A percentile compares a stretch with the other conserved stretches of the same genome.
These are phyloP conservation scores for Hypsizygus marmoreus DNA, from an alignment of 768 basidiomycete genomes.

Conservation along the genomic window DNA sequence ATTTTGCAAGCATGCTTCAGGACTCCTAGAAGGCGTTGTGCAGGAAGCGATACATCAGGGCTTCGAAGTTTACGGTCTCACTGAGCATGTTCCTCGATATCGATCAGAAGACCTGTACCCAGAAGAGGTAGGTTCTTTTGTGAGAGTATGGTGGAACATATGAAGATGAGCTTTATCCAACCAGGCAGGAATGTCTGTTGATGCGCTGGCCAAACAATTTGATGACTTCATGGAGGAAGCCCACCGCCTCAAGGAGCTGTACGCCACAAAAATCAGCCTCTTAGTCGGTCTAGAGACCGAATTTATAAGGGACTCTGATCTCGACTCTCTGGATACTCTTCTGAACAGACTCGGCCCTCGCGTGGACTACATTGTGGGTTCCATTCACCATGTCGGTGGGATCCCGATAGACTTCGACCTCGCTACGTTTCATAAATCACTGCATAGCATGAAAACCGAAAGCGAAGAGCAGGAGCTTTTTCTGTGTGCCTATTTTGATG, in stretches of 20 bases:
- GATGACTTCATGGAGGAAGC: conserved; percentile 77
- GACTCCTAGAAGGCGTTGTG: conserved; percentile 80
- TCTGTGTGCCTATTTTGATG: conserved; percentile 79
- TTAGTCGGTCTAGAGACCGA: conserved; percentile 95
- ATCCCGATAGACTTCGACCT: conserved; percentile 93
- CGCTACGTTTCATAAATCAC: conserved; percentile 62
- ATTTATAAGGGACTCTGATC: conserved; percentile 70
- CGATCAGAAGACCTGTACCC: conserved; percentile 83
- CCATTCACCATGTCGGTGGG: conserved; percentile 86
- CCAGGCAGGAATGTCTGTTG: conserved; percentile 57
- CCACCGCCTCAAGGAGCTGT: conserved; percentile 64
- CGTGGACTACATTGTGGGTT: conserved; percentile 91
- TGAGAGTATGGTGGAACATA: conserved; percentile 10
- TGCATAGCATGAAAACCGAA: conserved; percentile 54
- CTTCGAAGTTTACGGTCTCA: conserved; percentile 83
- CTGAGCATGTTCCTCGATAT: conserved; percentile 93
- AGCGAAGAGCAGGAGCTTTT: conserved; percentile 50
- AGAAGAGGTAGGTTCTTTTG: conserved; percentile 74
- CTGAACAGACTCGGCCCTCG: conserved; percentile 47
- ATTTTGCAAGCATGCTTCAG: conserved; percentile 89
- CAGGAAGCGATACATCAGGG: conserved; percentile 74
- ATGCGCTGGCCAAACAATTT: conserved; percentile 65
- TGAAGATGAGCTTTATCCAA: no score
- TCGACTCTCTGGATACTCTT: conserved; percentile 55
- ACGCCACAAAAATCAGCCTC: conserved; percentile 68